Percentiles rank a stretch among this genome's conserved stretches.
phyloP scores from a whole-genome alignment of 2,329 filamentous ascomycete species.

The Ophiostoma ulmi region DNA sequence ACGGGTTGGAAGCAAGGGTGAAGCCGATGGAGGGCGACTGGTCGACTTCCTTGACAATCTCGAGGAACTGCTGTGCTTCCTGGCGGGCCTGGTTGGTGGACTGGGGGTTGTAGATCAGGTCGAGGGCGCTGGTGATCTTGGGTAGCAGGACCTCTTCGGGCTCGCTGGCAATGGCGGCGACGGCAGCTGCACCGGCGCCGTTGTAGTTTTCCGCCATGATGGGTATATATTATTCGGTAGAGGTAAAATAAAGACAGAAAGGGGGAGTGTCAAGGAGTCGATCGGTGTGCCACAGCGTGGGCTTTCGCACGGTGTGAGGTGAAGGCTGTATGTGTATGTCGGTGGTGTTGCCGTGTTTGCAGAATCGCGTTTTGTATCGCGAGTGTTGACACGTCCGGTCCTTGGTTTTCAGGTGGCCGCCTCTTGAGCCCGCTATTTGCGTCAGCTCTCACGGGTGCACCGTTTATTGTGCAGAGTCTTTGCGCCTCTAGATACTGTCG shows the following conservation, averaged over 20 bases:
- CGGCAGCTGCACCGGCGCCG: not conserved
- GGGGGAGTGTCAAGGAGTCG: not conserved
- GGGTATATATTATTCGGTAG: not conserved
- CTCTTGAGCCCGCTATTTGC: slow-evolving; percentile 15
- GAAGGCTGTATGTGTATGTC: not conserved
- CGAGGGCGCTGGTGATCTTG: slow-evolving; percentile 76
- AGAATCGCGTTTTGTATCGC: not conserved
- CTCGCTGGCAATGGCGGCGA: slow-evolving; percentile 21
- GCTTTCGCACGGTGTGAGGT: not conserved
- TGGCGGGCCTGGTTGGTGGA: slow-evolving; percentile 76
- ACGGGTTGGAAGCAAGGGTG: slow-evolving; percentile 67
- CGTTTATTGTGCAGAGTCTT: slow-evolving; percentile 2
- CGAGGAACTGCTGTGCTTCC: slow-evolving; percentile 79
- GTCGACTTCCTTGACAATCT: slow-evolving; percentile 71
- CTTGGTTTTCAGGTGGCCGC: slow-evolving; percentile 2
- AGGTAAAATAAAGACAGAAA: not conserved
- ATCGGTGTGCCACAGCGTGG: slow-evolving; percentile 1
- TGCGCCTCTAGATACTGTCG: not conserved
- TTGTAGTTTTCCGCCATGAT: slow-evolving; percentile 4
- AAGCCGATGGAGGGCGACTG: slow-evolving; percentile 84
- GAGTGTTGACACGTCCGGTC: not conserved
- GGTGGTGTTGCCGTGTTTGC: not conserved
- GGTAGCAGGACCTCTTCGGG: slow-evolving; percentile 42
- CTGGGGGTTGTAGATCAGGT: slow-evolving; percentile 77
- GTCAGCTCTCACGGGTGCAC: slow-evolving; percentile 15